Base-by-base conservation (phyloP, 306 rosid genomes). In the Pterocarpus macrocarpus region DNA sequence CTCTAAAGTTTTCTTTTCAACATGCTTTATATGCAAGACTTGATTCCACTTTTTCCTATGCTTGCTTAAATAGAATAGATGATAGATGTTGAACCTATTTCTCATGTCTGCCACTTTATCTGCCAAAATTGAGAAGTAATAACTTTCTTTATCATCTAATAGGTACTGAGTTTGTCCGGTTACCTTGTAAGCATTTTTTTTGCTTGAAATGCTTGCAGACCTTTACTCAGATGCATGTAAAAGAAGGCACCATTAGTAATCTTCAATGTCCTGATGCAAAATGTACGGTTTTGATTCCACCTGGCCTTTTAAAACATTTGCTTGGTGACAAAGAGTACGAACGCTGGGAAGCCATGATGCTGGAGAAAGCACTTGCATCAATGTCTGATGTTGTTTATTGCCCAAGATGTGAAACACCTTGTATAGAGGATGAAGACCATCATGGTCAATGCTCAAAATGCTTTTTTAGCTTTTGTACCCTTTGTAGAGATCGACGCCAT, bases 391-490 rank as follows among this genome's bases (percentile, higher is more conserved):
- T 95, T 76, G 88, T 75, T 68, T 81, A 88, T 85, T 95, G 98
- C 88, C 94, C 98, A 36, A 88, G 97, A 78, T 95, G 97, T 82
- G 91, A 92, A 88, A 91, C 91, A 64, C 97, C 97, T 57, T 88
- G 97, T 87, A 85, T 95, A 79, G 94, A 88, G 89, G 97, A 95
- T 55, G 95, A 89, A 73, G 92, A 89, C 61, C 90, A 95, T 30
- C 91, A 95, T 79, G 98, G 97, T 72, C 98, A 90, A 67, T 95
- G 98, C 80, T 77, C 94, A 33, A 75, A 85, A 80, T 92, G 97
- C 72, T 92, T 81, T 86, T 95, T 89, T 78, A 92, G 95, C 88
- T 95, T 92, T 88, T 92, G 98, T 75, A 87, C 98, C 59, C 89
- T 92, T 66, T 95, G 98, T 71, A 69, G 81, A 82, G 97, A 92